Percentiles rank a stretch among this genome's conserved stretches.
These are phyloP conservation scores for Arthrobotrys pseudoclavata DNA, from an alignment of 2,329 filamentous ascomycete genomes.

Conservation along the genomic window DNA sequence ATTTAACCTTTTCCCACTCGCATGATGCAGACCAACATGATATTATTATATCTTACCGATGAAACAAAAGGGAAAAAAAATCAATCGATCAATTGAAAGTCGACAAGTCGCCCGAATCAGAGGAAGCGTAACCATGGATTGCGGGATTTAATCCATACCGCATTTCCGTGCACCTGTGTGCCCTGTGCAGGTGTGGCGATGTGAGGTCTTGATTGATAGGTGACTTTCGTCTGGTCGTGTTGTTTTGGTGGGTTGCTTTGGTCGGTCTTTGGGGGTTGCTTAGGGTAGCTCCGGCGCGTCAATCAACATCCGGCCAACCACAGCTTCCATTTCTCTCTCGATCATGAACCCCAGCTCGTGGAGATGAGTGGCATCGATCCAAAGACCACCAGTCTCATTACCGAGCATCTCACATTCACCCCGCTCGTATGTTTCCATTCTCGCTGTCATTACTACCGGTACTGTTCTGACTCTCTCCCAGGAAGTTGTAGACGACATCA, in stretches of 20 bases:
- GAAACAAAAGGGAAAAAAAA: neutral
- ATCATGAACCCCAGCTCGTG: conserved; percentile 40
- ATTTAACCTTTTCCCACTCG: conserved; percentile 38
- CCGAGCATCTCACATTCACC: conserved; percentile 95
- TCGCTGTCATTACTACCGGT: conserved; percentile 29
- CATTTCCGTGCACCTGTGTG: neutral
- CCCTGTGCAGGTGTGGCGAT: neutral
- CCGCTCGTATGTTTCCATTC: conserved; percentile 77
- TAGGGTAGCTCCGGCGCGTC: conserved; percentile 21
- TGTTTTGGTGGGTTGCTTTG: neutral
- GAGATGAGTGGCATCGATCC: conserved; percentile 58
- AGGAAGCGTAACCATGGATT: conserved; percentile 27
- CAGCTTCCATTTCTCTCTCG: neutral
- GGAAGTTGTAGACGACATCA: conserved; percentile 97
- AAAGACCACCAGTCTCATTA: conserved; percentile 73
- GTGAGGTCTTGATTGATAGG: neutral
- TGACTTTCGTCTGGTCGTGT: neutral
- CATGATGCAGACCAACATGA: conserved; percentile 21
- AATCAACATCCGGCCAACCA: conserved; percentile 2
- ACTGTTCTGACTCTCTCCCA: conserved; percentile 66
- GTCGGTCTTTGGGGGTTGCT: too few relatives aligned
- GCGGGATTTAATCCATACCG: conserved; percentile 37
- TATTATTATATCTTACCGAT: neutral
- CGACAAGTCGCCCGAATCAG: conserved; percentile 28
- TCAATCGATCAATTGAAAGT: conserved; percentile 17